phyloP scores from a whole-genome alignment of 768 basidiomycete genomes.

The Podaxis sp. region DNA sequence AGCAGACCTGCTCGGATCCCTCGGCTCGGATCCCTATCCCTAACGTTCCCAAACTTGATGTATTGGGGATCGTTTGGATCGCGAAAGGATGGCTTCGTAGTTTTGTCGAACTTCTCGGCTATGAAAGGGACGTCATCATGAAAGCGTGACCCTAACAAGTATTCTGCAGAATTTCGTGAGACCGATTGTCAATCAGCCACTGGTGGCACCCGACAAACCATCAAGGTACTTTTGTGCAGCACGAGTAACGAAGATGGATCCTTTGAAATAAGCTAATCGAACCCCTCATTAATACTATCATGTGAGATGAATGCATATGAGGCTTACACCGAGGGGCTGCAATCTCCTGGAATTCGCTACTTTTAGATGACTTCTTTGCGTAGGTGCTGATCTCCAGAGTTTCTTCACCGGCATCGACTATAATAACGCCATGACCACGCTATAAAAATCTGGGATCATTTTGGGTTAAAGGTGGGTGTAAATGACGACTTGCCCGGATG shows the following conservation, averaged over 20 bases:
- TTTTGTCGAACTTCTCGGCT: slow-evolving; percentile 22
- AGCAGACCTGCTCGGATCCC: slow-evolving; percentile 23
- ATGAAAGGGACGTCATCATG: slow-evolving; percentile 21
- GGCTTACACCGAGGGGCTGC: slow-evolving; percentile 36
- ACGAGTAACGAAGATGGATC: slow-evolving; percentile 45
- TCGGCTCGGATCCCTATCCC: slow-evolving; percentile 20
- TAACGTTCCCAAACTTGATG: slow-evolving; percentile 22
- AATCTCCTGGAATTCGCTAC: slow-evolving; percentile 38
- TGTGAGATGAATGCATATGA: background rate
- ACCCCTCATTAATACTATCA: background rate
- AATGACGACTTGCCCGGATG: slow-evolving; percentile 8
- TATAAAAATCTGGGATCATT: slow-evolving; percentile 16
- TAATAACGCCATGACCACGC: slow-evolving; percentile 46
- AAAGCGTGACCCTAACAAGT: slow-evolving; percentile 17
- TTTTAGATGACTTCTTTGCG: slow-evolving; percentile 26
- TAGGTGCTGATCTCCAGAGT: slow-evolving; percentile 62
- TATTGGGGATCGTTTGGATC: slow-evolving; percentile 20
- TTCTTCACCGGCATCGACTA: slow-evolving; percentile 62
- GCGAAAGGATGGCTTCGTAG: slow-evolving; percentile 23
- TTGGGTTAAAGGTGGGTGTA: no score
- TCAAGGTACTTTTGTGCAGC: slow-evolving; percentile 35
- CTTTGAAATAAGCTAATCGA: slow-evolving; percentile 39
- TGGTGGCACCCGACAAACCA: slow-evolving; percentile 25
- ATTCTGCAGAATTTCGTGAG: slow-evolving; percentile 4
- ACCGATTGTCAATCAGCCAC: background rate